Evolutionary conservation across 352 stramenopile species (phyloP).

Genomic region (Pythium graminicola): DNA sequence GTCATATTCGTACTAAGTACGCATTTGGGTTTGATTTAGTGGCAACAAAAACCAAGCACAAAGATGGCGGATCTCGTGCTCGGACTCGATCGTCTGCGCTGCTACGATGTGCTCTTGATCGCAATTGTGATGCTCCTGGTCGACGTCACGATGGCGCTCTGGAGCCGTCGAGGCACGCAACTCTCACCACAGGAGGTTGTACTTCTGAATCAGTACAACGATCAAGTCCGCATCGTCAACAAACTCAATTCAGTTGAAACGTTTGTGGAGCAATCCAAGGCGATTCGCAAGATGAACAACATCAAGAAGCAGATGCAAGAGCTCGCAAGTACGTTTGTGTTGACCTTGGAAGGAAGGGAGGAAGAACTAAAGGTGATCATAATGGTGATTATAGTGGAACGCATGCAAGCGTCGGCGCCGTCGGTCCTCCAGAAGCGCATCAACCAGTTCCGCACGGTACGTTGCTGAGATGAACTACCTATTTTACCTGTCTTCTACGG

Average conservation of each 20-base stretch:
- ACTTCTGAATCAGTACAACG: slow-evolving; percentile 66
- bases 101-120: slow-evolving; percentile 69
- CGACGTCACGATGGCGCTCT: slow-evolving; percentile 49
- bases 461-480: slow-evolving; percentile 7
- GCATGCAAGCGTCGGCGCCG: slow-evolving; percentile 54
- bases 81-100: slow-evolving; percentile 45
- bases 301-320: slow-evolving; percentile 83
- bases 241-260: slow-evolving; percentile 83
- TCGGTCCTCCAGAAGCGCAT: slow-evolving; percentile 72
- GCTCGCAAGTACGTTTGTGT: slow-evolving; percentile 41
- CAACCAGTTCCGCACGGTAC: slow-evolving; percentile 61
- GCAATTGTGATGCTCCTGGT: slow-evolving; percentile 44
- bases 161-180: slow-evolving; percentile 40
- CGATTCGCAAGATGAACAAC: slow-evolving; percentile 78
- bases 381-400: slow-evolving; percentile 31
- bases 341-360: neutral
- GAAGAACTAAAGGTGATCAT: neutral
- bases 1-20: slow-evolving; percentile 7
- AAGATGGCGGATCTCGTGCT: slow-evolving; percentile 25
- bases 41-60: neutral
- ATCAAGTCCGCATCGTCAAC: slow-evolving; percentile 71
- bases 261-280: slow-evolving; percentile 85
- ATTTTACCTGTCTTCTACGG: no score
- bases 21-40: neutral
- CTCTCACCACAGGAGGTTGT: slow-evolving; percentile 49